These are phyloP conservation scores for Irpex sp. DNA, from an alignment of 1,284 basidiomycete species.

Conservation along the genomic window DNA sequence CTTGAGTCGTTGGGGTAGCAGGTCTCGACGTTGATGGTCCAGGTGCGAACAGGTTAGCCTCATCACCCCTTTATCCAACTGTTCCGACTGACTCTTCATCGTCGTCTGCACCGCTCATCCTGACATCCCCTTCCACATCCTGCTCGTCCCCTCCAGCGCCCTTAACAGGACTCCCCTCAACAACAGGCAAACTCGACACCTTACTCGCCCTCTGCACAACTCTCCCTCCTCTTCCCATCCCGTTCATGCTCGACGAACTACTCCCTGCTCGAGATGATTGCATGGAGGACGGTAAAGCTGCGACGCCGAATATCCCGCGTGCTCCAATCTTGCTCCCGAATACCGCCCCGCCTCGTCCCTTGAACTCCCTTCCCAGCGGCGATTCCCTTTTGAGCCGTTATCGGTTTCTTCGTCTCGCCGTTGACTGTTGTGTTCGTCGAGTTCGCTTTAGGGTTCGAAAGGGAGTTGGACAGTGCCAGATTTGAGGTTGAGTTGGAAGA, in stretches of 20 bases:
- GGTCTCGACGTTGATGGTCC: not conserved
- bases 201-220: conserved; percentile 53
- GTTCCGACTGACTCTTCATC: not conserved
- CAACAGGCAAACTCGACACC: conserved; percentile 53
- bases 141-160: conserved; percentile 11
- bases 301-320: conserved; percentile 16
- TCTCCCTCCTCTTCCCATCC: conserved; percentile 15
- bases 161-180: conserved; percentile 34
- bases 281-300: conserved; percentile 9
- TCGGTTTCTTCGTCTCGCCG: conserved; percentile 8
- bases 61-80: not conserved
- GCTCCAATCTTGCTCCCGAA: conserved; percentile 11
- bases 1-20: not conserved
- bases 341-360: conserved; percentile 7
- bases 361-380: conserved; percentile 10
- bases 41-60: not conserved
- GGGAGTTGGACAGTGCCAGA: too few species aligned
- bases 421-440: not conserved
- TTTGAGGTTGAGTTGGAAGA: too few species aligned
- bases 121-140: not conserved
- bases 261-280: conserved; percentile 6
- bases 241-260: not conserved
- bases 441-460: too few species aligned
- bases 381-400: conserved; percentile 16
- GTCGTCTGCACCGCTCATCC: not conserved